Base-by-base conservation (phyloP, 257 asterid genomes). In the Avicennia marina region DNA sequence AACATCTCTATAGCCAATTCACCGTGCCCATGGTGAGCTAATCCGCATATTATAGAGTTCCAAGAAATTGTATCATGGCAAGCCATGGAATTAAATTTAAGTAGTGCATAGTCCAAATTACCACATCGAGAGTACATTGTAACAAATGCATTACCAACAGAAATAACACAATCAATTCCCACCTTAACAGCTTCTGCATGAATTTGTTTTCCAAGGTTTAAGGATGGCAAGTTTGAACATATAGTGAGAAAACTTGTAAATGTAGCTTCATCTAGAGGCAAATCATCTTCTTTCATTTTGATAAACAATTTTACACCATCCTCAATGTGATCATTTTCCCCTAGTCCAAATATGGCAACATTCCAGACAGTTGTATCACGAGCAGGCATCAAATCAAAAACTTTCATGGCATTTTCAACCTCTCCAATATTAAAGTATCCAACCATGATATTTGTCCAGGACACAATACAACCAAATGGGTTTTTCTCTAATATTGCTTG, bases 1-100 rank as follows among this genome's bases (percentile, higher is more conserved):
- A 84, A 84, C 66, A 70, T 57, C 55, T 64, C 74, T 50, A 81
- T 41, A 47, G 89, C 84, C 25, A 57, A 66, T 46, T 68, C 67
- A 29, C 75, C 90, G 18, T 72, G 75, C 4, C 83, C 94, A 40
- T 84, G 83, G 54, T 78, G 76, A 48, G 87, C 87, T 41, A 81
- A 71, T 58, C 90, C 94, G 18, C 94, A 78, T 60, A 81, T 77
- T 26, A 84, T 47, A 20, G 90, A 79, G 77, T 84, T 81, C 90
- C 87, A 84, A 3, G 90, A 78, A 56, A 81, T 81, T 42, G 58
- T 40, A 62, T 81, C 83, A 27, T 25, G 78, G 65, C 26, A 8
- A 13, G 51, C 31, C 85, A 84, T 76, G 55, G 71, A 47, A 31
- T 75, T 70, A 36, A 81, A 84, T 58, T 62, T 40, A n/a, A 50